Conservation (phyloP, 2,329 filamentous ascomycete species). For the Acrocalymma vagum region DNA sequence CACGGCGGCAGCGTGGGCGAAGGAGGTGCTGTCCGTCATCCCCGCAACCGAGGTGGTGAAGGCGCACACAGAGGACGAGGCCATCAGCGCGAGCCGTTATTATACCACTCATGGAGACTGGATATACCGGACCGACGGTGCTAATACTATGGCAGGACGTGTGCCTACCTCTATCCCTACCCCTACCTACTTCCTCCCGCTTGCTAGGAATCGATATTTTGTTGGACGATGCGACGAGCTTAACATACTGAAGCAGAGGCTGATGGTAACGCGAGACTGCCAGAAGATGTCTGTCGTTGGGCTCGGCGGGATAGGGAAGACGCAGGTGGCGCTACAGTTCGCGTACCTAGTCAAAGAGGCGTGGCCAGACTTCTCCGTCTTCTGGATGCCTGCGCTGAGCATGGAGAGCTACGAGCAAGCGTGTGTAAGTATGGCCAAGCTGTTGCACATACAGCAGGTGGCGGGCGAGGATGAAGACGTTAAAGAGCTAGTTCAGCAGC, state of each 20-base stretch:
- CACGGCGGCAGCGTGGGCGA: constrained; percentile 28
- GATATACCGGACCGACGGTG: too few species aligned
- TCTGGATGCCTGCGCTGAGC: constrained; percentile 24
- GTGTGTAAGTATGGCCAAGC: not conserved
- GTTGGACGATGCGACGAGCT: constrained; percentile 11
- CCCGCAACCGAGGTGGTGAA: constrained; percentile 11
- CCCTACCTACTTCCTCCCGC: not conserved
- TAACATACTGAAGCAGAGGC: constrained; percentile 17
- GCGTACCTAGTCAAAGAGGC: constrained; percentile 26
- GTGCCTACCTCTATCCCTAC: not conserved
- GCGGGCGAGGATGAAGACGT: not conserved
- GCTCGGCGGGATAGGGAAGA: constrained; percentile 28
- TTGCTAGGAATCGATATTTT: constrained; percentile 7
- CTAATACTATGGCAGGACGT: constrained; percentile 1
- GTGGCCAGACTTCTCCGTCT: constrained; percentile 17
- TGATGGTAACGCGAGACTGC: constrained; percentile 17
- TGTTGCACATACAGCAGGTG: not conserved
- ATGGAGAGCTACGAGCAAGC: constrained; percentile 22
- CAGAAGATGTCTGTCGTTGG: constrained; percentile 20
- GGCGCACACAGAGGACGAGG: constrained; percentile 9
- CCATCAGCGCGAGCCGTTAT: constrained; percentile 11
- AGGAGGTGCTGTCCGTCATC: constrained; percentile 24
- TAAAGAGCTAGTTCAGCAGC: not conserved
- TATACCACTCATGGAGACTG: too few species aligned
- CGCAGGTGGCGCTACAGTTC: constrained; percentile 30